Percentiles rank a stretch among this genome's conserved stretches.
These are phyloP conservation scores for Elsinoe fawcettii DNA, from an alignment of 2,329 filamentous ascomycete species.

Conservation along the genomic window DNA sequence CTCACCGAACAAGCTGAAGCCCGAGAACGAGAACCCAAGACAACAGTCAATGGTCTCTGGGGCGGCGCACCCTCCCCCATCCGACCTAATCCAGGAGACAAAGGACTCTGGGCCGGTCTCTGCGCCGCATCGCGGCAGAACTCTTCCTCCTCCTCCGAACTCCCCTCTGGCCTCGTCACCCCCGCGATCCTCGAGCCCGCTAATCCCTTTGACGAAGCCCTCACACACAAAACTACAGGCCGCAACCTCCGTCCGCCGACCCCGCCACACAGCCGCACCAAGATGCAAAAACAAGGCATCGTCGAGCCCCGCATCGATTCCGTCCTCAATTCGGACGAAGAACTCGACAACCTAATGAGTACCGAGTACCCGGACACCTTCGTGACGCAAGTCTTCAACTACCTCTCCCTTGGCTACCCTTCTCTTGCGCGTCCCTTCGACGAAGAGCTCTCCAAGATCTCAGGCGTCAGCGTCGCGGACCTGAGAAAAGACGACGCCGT, in stretches of 20 bases:
- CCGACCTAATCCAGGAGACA: background rate
- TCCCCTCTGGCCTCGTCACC: slow-evolving; percentile 45
- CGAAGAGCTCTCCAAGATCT: slow-evolving; percentile 75
- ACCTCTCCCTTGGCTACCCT: slow-evolving; percentile 86
- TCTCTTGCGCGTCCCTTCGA: slow-evolving; percentile 77
- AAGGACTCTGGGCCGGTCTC: slow-evolving; percentile 44
- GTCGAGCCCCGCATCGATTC: slow-evolving; percentile 29
- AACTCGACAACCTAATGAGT: slow-evolving; percentile 36
- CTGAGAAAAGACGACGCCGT: slow-evolving; percentile 63
- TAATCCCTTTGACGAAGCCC: slow-evolving; percentile 39
- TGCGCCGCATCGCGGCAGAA: slow-evolving; percentile 64
- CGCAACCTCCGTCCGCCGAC: slow-evolving; percentile 32
- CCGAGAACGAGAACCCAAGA: slow-evolving; percentile 37
- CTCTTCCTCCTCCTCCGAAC: slow-evolving; percentile 32
- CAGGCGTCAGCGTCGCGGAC: slow-evolving; percentile 58
- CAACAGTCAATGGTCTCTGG: slow-evolving; percentile 57
- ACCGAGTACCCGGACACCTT: slow-evolving; percentile 74
- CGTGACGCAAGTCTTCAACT: slow-evolving; percentile 95
- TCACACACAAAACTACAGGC: slow-evolving; percentile 27
- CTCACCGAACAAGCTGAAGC: slow-evolving; percentile 44
- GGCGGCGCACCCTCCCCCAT: slow-evolving; percentile 22
- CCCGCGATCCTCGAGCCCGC: slow-evolving; percentile 31
- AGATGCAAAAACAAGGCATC: slow-evolving; percentile 18
- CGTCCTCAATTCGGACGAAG: slow-evolving; percentile 38
- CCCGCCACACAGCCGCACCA: slow-evolving; percentile 19